Conservation (phyloP, 2,329 filamentous ascomycete species). For the Xylaria polymorpha region DNA sequence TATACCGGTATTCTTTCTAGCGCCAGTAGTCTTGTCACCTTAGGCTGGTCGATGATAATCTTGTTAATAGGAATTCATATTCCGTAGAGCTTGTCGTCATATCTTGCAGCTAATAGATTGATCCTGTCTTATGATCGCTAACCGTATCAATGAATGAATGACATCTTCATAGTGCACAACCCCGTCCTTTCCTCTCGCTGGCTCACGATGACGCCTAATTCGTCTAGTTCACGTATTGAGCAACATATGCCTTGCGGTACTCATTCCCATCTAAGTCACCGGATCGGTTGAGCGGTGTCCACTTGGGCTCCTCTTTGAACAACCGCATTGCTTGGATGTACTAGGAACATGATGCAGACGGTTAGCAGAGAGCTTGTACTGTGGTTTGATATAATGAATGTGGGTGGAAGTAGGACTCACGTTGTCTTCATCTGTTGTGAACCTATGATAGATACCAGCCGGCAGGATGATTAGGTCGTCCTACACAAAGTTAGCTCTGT, state of each 20-base stretch:
- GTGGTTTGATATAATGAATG: not conserved
- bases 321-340: constrained; percentile 96
- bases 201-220: not conserved
- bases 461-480: constrained; percentile 93
- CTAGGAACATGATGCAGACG: constrained; percentile 57
- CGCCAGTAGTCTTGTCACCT: not conserved
- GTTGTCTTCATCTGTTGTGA: constrained; percentile 92
- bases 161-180: not conserved
- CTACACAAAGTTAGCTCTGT: constrained; percentile 43
- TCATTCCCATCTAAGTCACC: constrained; percentile 81
- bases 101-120: constrained; percentile 1
- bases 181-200: not conserved
- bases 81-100: constrained; percentile 7
- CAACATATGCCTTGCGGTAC: constrained; percentile 82
- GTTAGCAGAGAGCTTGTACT: not conserved
- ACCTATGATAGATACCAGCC: constrained; percentile 95
- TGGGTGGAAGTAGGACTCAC: constrained; percentile 65
- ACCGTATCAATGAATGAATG: constrained; percentile 8
- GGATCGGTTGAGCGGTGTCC: constrained; percentile 90
- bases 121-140: constrained; percentile 3
- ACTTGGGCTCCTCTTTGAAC: constrained; percentile 98
- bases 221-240: constrained; percentile 52
- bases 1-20: not conserved
- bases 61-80: not conserved
- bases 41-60: not conserved